Evolutionary conservation across 495 filamentous ascomycete genomes (phyloP).

Genomic region (Daldinia grandis): DNA sequence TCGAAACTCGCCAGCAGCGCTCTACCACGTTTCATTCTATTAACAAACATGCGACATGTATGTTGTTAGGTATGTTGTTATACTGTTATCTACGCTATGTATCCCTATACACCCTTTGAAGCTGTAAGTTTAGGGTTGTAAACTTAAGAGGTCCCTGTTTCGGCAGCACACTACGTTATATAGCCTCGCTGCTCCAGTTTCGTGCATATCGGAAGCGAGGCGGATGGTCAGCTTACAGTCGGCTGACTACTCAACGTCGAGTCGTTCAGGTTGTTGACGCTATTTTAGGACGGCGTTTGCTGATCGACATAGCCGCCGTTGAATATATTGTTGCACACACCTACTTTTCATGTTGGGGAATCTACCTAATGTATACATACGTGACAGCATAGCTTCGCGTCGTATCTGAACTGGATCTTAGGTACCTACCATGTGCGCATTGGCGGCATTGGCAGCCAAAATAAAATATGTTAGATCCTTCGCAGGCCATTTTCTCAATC

Average conservation of each 20-base stretch:
- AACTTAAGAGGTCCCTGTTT: conserved; percentile 27
- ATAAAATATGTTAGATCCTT: background rate
- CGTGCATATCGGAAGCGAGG: conserved; percentile 41
- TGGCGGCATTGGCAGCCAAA: conserved; percentile 28
- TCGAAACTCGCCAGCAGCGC: conserved; percentile 11
- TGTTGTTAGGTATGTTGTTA: too few relatives aligned
- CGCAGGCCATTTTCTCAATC: background rate
- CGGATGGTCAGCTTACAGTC: conserved; percentile 37
- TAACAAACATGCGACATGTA: conserved; percentile 12
- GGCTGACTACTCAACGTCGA: conserved; percentile 9
- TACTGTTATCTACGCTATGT: conserved; percentile 12
- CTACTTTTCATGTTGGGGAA: conserved; percentile 20
- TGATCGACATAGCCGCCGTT: conserved; percentile 18
- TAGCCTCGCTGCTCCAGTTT: conserved; percentile 36
- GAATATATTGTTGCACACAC: conserved; percentile 19
- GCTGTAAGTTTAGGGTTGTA: conserved; percentile 23
- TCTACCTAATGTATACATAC: conserved; percentile 14
- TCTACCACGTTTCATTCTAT: conserved; percentile 24
- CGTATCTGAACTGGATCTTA: conserved; percentile 25
- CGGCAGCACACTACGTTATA: conserved; percentile 22
- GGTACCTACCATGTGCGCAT: conserved; percentile 30
- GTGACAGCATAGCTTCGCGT: conserved; percentile 22
- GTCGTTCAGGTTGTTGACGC: conserved; percentile 12
- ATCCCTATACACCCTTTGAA: conserved; percentile 6
- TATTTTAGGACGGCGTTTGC: conserved; percentile 37